Conservation (phyloP, 2,329 filamentous ascomycete genomes). For the Aspergillus carbonarius region DNA sequence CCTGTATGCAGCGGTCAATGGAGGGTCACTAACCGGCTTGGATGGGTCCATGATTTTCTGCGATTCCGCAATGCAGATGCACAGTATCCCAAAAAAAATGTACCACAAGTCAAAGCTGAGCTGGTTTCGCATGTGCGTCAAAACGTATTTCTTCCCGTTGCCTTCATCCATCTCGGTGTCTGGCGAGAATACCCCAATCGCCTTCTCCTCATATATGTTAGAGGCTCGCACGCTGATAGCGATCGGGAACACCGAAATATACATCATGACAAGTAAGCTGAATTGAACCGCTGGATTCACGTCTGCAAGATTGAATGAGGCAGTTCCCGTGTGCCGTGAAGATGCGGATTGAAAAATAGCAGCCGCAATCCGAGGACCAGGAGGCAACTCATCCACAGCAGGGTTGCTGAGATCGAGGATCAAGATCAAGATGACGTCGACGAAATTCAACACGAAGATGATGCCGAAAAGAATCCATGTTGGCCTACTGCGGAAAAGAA, state of each 20-base stretch:
- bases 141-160: constrained; percentile 43
- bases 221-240: constrained; percentile 80
- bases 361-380: constrained; percentile 53
- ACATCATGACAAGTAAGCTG: constrained; percentile 85
- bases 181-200: constrained; percentile 55
- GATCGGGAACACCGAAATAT: constrained; percentile 93
- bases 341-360: constrained; percentile 60
- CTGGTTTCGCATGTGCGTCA: constrained; percentile 62
- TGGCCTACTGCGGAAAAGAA: constrained; percentile 60
- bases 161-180: constrained; percentile 27
- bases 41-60: constrained; percentile 26
- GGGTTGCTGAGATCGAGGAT: constrained; percentile 54
- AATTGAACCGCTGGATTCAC: constrained; percentile 59
- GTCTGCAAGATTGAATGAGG: constrained; percentile 52
- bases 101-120: constrained; percentile 66
- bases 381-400: constrained; percentile 42
- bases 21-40: constrained; percentile 23
- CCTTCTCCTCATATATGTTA: constrained; percentile 68
- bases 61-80: constrained; percentile 58
- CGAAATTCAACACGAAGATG: constrained; percentile 53
- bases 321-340: constrained; percentile 50
- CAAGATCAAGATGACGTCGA: constrained; percentile 58
- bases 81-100: constrained; percentile 59
- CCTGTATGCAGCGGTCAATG: neutral
- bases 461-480: constrained; percentile 59